These are phyloP conservation scores for Silene conica DNA, from an alignment of 148 eudicot genomes.

Conservation along the genomic window DNA sequence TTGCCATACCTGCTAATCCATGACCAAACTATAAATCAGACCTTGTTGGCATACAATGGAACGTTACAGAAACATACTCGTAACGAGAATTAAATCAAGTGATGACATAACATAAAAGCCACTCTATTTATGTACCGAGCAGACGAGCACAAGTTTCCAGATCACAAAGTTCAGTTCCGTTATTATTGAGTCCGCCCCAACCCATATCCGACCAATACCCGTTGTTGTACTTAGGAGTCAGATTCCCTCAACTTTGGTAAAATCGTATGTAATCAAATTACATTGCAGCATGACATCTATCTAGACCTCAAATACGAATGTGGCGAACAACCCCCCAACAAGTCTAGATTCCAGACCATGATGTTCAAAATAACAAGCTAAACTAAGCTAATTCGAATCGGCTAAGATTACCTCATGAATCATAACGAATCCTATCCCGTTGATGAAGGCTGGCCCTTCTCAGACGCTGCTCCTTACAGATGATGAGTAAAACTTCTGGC, in stretches of 20 bases:
- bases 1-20: constrained; percentile 68
- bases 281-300: not conserved
- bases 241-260: not conserved
- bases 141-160: too few species aligned
- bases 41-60: not conserved
- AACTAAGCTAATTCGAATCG: not conserved
- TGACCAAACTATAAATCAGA: constrained; percentile 20
- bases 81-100: too few species aligned
- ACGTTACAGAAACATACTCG: too few species aligned
- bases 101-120: too few species aligned
- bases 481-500: too few species aligned
- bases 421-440: too few species aligned
- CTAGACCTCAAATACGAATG: not conserved
- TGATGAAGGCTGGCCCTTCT: too few species aligned
- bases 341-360: not conserved
- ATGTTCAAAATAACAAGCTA: not conserved
- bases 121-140: too few species aligned
- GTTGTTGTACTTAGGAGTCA: not conserved
- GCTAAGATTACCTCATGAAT: too few species aligned
- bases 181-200: not conserved
- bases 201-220: not conserved
- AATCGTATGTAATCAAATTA: too few species aligned
- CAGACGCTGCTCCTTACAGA: too few species aligned
- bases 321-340: not conserved
- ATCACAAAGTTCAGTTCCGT: too few species aligned